A percentile compares a stretch with the other conserved stretches of the same genome.
Evolutionary conservation across 805 yeast genomes (phyloP).

Genomic region (Isabelozyma rhagii): DNA sequence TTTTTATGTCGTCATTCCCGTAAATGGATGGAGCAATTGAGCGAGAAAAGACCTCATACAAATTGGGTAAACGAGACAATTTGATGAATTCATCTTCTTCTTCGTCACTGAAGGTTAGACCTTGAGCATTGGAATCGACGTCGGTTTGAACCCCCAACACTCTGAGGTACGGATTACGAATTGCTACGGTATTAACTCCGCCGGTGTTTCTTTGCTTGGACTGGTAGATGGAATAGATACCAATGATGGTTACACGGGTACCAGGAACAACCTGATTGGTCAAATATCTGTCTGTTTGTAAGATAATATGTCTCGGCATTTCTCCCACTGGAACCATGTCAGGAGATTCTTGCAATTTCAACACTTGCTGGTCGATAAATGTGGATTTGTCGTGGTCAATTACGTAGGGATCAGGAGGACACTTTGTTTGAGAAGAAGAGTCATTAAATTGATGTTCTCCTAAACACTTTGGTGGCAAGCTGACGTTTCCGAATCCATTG

Average conservation of each 20-base stretch:
- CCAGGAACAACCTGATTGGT: constrained; percentile 95
- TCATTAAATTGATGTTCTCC: constrained; percentile 40
- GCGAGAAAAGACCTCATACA: constrained; percentile 78
- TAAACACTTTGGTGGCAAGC: constrained; percentile 65
- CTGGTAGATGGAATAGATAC: constrained; percentile 89
- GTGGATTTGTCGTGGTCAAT: constrained; percentile 90
- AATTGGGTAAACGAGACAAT: constrained; percentile 76
- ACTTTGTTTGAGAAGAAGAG: constrained; percentile 54
- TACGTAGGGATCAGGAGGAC: constrained; percentile 91
- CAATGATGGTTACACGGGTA: constrained; percentile 85
- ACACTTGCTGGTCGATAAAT: constrained; percentile 92
- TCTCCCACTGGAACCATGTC: constrained; percentile 99
- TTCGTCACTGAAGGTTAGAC: constrained; percentile 72
- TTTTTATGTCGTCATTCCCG: constrained; percentile 90
- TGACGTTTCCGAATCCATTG: constrained; percentile 69
- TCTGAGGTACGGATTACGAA: constrained; percentile 86
- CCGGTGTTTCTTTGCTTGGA: constrained; percentile 46
- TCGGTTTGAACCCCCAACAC: constrained; percentile 86
- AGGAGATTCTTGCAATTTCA: constrained; percentile 95
- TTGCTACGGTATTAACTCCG: constrained; percentile 66
- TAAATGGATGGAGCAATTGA: constrained; percentile 97
- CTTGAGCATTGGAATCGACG: constrained; percentile 61
- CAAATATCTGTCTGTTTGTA: constrained; percentile 85
- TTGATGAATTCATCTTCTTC: constrained; percentile 90
- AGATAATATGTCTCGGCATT: constrained; percentile 89